Evolutionary conservation across 768 basidiomycete genomes (phyloP), one percentile per base, ranked within the genome.

Genomic region (Trametes coccinea): DNA sequence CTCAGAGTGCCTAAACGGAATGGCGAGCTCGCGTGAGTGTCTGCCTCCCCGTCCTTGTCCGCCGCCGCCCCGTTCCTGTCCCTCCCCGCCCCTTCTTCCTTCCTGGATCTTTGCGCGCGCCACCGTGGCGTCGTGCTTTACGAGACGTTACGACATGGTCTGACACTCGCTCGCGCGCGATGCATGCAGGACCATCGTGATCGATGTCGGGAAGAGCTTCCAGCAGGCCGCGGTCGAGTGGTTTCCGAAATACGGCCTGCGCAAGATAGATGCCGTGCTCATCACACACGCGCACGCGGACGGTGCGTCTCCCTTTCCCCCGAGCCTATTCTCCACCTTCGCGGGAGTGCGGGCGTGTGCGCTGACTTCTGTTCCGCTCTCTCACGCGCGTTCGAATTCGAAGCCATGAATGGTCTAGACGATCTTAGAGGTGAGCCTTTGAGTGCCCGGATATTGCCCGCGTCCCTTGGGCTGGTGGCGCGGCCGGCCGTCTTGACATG

Each of bases 271-370:
- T 66, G 87, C 84, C 44, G 79, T 96, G 9, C 76, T 97, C 14
- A 84, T 96, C 44, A 95, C 93, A 0, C 93, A 95, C 74, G 86
- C 91, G 7, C 94, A 95, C 75, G 90, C 92, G 40, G 92, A 93
- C 74, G 90, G 84, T 82, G 53, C 53, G 76, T 67, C 27, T 57
- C 33, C 37, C 44, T 33, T 34, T 31, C 8, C 41, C 41, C n/a
- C 41, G 41, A 37, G 5, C 41, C 48, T 31, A 11, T 47, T 4
- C 27, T 31, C 48, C 30, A 29, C 30, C 31, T 48, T 31, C 40
- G 55, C 46, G 51, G 45, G 37, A 17, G 45, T 51, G 46, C 39
- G 46, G 8, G 41, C 39, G 14, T 30, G 2, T 34, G 2, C 33
- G 34, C 34, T 37, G 34, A 37, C 34, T 37, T 37, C 40, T 57